Evolutionary conservation across 2,329 filamentous ascomycete species (phyloP), one percentile per base, ranked within the genome.

Genomic region (Aspergillus proliferans): DNA sequence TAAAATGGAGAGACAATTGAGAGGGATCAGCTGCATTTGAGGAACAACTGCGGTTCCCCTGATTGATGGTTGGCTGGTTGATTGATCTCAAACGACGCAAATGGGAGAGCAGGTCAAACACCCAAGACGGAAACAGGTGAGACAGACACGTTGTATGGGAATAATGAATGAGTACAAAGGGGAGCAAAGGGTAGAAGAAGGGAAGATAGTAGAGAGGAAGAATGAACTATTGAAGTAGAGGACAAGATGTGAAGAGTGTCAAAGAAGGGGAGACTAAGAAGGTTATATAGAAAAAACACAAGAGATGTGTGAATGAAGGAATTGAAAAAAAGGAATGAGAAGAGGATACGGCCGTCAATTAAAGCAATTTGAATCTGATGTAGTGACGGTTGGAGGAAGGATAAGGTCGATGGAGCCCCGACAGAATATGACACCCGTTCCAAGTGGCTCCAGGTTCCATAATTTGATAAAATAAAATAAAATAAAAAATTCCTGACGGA

Each of bases 281-380:
- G 26, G 26, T 28, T 28, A 10, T 28, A 28, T 28, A 28, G 26
- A 28, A 28, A 28, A 2, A 10, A 28, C 24, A 28, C 2, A 28
- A 28, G 26, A 28, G 26, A 3, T 28, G 9, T 28, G 26, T 9
- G 4, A 4, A 28, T 28, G 22, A 42, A 40, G 45, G 38, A 36
- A 40, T 47, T 49, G 48, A 36, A 54, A 48, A 46, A 34, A 33
- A 28, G 34, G 34, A 41, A 43, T 52, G 55, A 55, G 59, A 59
- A 64, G 58, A 58, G 8, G 8, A 28, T 28, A 2, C 9, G 26
- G 26, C 3, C 26, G 26, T 28, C 26, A 28, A 28, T 28, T 28
- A 28, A 28, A 28, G 26, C 26, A 28, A 28, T 28, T 28, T 28
- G 26, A 28, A 28, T 28, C 26, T 28, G 26, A 28, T 28, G 26